Conservation (phyloP, 1,284 basidiomycete species). For the Anthracocystis walkeri region DNA sequence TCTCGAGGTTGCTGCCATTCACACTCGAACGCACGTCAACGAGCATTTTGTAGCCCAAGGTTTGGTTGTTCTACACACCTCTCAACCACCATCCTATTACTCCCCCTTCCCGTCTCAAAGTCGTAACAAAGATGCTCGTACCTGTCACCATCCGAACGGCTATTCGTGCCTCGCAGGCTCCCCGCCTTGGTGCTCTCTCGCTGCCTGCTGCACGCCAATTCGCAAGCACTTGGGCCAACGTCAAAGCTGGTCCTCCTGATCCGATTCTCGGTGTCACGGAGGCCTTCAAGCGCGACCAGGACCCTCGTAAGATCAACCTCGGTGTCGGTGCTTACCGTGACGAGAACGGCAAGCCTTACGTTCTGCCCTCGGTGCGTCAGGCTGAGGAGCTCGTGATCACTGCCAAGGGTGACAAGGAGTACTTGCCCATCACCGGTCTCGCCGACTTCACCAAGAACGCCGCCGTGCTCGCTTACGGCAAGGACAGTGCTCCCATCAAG, state of each 20-base stretch:
- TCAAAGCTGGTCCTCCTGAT: conserved; percentile 89
- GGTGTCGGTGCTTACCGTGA: conserved; percentile 88
- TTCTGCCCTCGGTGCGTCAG: conserved; percentile 90
- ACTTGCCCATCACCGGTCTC: conserved; percentile 94
- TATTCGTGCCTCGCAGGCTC: conserved; percentile 33
- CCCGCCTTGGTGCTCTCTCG: conserved; percentile 32
- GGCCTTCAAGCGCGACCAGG: conserved; percentile 85
- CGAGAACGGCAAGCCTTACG: conserved; percentile 92
- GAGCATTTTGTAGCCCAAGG: not conserved
- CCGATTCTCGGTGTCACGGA: conserved; percentile 95
- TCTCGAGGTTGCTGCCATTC: not conserved
- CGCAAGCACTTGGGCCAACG: conserved; percentile 83
- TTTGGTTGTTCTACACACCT: not conserved
- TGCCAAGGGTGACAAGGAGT: conserved; percentile 91
- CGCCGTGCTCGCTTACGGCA: conserved; percentile 90
- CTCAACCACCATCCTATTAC: conserved; percentile 7
- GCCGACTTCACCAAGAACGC: conserved; percentile 89
- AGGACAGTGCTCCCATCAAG: conserved; percentile 77
- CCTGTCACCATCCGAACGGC: conserved; percentile 46
- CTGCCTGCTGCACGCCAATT: conserved; percentile 58
- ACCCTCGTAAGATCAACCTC: conserved; percentile 95
- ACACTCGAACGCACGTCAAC: not conserved
- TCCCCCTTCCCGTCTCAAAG: not conserved
- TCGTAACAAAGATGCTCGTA: conserved; percentile 37
- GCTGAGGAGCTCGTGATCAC: conserved; percentile 82